Conservation (phyloP, 495 filamentous ascomycete genomes). For the Tetracladium marchalianum region DNA sequence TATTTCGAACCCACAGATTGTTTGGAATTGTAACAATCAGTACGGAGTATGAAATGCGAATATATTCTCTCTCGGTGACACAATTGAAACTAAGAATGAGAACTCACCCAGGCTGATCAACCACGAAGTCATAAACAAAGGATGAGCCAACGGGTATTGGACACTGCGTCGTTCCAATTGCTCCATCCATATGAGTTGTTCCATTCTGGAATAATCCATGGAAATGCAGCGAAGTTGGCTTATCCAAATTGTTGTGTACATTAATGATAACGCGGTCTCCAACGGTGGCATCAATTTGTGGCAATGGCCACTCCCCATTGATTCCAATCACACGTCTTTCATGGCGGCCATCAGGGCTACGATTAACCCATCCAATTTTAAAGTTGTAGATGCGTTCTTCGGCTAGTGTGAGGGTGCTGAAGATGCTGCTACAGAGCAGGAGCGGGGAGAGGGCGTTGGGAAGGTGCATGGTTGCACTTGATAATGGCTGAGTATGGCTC, state of each 20-base stretch:
- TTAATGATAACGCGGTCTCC: constrained; percentile 66
- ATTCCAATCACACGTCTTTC: constrained; percentile 66
- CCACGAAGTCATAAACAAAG: constrained; percentile 38
- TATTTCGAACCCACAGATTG: too few relatives aligned
- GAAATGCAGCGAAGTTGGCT: constrained; percentile 54
- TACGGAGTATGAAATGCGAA: too few relatives aligned
- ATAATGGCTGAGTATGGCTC: too few relatives aligned
- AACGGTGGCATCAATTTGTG: constrained; percentile 53
- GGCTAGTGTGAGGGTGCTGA: constrained; percentile 29
- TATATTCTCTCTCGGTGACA: too few relatives aligned
- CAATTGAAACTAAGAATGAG: neutral
- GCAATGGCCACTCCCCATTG: constrained; percentile 68
- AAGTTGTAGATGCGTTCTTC: constrained; percentile 64
- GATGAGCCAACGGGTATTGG: constrained; percentile 27
- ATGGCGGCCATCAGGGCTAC: constrained; percentile 56
- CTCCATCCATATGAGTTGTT: constrained; percentile 56
- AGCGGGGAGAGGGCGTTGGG: neutral
- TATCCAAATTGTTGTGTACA: constrained; percentile 62
- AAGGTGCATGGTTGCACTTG: neutral
- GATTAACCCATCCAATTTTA: constrained; percentile 62
- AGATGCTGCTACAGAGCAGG: constrained; percentile 6
- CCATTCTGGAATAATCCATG: constrained; percentile 57
- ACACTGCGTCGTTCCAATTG: constrained; percentile 50
- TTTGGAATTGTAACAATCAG: too few relatives aligned
- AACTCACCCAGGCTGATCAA: constrained; percentile 24